A percentile compares a stretch with the other conserved stretches of the same genome.
Evolutionary conservation across 2,329 filamentous ascomycete species (phyloP).

Genomic region (Colletotrichum ledebouriae): DNA sequence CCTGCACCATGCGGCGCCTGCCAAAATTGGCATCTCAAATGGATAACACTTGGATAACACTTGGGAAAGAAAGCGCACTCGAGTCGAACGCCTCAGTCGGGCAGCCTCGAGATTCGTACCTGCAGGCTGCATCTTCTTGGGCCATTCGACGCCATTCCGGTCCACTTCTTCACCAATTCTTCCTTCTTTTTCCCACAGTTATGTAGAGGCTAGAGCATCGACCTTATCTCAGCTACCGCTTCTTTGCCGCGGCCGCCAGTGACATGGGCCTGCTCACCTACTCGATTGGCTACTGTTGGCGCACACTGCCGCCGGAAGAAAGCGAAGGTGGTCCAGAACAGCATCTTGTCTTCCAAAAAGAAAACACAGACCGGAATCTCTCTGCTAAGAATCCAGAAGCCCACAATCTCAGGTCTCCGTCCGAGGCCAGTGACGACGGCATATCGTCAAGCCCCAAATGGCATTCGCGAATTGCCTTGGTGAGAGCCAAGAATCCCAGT

Average conservation of each 20-base stretch:
- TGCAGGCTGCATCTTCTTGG: slow-evolving; percentile 7
- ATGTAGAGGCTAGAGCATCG: background rate
- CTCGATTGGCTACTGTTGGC: slow-evolving; percentile 39
- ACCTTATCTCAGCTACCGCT: slow-evolving; percentile 23
- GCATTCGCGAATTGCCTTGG: slow-evolving; percentile 25
- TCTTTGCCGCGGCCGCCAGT: slow-evolving; percentile 33
- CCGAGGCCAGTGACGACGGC: background rate
- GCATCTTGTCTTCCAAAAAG: slow-evolving; percentile 6
- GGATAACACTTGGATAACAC: no score
- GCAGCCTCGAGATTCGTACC: slow-evolving; percentile 9
- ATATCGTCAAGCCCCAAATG: slow-evolving; percentile 20
- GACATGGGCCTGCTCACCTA: slow-evolving; percentile 16
- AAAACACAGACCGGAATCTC: slow-evolving; percentile 3
- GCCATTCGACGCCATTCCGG: slow-evolving; percentile 30
- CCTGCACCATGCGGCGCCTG: slow-evolving; percentile 39
- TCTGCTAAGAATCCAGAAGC: slow-evolving; percentile 9
- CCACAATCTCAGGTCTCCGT: slow-evolving; percentile 1
- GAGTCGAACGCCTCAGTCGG: background rate
- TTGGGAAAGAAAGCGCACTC: no score
- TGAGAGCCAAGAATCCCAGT: slow-evolving; percentile 26
- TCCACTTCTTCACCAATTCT: slow-evolving; percentile 12
- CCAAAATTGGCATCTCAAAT: slow-evolving; percentile 36
- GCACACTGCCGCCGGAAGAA: slow-evolving; percentile 31
- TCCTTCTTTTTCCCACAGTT: background rate
- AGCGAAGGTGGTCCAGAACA: slow-evolving; percentile 6